Evolutionary conservation across 768 basidiomycete species (phyloP).

Genomic region (Calocybe indica): DNA sequence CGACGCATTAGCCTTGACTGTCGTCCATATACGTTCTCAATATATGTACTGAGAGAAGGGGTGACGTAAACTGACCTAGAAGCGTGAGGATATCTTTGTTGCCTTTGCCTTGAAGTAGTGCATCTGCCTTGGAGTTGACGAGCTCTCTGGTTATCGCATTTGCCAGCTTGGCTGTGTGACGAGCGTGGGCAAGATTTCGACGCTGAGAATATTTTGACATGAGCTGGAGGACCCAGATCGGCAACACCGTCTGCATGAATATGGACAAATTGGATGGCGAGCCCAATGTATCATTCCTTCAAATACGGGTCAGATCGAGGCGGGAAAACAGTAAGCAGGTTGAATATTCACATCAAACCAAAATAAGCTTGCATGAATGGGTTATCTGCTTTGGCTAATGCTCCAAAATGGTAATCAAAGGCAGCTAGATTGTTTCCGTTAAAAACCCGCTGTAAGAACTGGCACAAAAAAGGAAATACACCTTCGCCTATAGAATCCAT

Average conservation of each 20-base stretch:
- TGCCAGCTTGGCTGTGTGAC: conserved; percentile 36
- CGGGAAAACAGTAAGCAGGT: neutral
- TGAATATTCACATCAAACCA: conserved; percentile 35
- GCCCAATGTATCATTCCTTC: conserved; percentile 44
- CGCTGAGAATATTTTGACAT: conserved; percentile 42
- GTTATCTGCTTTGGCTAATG: conserved; percentile 41
- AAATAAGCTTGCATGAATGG: conserved; percentile 50
- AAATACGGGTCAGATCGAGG: neutral
- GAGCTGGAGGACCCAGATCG: conserved; percentile 36
- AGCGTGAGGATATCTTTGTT: conserved; percentile 51
- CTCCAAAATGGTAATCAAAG: conserved; percentile 53
- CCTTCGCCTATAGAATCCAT: conserved; percentile 50
- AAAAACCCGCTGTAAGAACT: neutral
- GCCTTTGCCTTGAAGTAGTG: conserved; percentile 40
- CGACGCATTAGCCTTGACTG: conserved; percentile 41
- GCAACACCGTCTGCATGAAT: conserved; percentile 44
- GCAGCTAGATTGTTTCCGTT: conserved; percentile 25
- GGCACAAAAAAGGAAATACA: conserved; percentile 7
- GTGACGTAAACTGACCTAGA: conserved; percentile 32
- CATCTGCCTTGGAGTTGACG: conserved; percentile 41
- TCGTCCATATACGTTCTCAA: neutral
- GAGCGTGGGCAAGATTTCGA: conserved; percentile 38
- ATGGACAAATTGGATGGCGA: conserved; percentile 39
- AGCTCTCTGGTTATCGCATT: conserved; percentile 40
- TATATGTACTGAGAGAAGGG: too few relatives aligned